Base-by-base conservation (phyloP, 805 yeast species). In the Ogataea allantospora region DNA sequence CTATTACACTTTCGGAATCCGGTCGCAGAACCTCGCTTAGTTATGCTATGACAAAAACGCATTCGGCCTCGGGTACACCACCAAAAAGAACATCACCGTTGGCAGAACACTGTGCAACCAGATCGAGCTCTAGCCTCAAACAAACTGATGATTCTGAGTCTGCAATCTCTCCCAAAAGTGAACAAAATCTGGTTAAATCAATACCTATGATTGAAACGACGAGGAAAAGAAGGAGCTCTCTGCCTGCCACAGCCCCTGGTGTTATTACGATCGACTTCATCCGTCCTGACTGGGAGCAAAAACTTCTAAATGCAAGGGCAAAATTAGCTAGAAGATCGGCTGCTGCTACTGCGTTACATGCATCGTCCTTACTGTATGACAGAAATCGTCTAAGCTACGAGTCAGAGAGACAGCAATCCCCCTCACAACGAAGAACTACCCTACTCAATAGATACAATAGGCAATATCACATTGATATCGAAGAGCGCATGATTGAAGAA, bases 331-430 rank as follows among this genome's bases (percentile, higher is more conserved):
- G 95, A 41, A 74, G 88, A 53, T 81, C 96, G 0, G 97, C 97
- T 0, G 87, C 95, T 10, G 98, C 98, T 0, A 86, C 87, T 22
- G 96, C 96, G 0, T 76, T 91, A 26, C 98, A 91, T 62, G 89
- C 95, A 2, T 79, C 95, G 9, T 88, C 88, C 40, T 72, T 87
- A 51, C 57, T 88, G 21, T 67, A 82, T 11, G 67, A 63, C 8
- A 19, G 33, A 10, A 33, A 34, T 9, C 44, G 31, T 15, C 27
- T 36, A 6, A 12, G 33, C 11, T 18, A 22, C 13, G 33, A 30
- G 6, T n/a, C 30, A 18, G 39, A 13, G 16, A 15, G 36, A 10
- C 14, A 11, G 12, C 40, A 25, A 13, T 30, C 26, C 18, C 16
- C 40, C 17, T 26, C 22, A 6, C 27, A 29, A 25, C 26, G 46